Evolutionary conservation across 768 basidiomycete species (phyloP).

Genomic region (Multifurca ochricompacta): DNA sequence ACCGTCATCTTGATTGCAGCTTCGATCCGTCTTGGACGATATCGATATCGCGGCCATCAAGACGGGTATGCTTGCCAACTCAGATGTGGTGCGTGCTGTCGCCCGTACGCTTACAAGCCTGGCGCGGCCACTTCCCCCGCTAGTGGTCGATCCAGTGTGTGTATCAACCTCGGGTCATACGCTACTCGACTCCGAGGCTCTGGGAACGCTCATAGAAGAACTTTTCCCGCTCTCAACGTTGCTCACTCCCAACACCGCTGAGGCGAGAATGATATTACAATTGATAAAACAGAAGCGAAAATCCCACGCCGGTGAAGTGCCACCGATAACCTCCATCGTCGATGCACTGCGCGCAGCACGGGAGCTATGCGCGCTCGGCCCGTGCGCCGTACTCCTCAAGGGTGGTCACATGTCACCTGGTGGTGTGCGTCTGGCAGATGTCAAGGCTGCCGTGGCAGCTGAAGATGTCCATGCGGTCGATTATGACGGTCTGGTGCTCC

Average conservation of each 20-base stretch:
- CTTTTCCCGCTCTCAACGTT: constrained; percentile 64
- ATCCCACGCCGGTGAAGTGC: too few species aligned
- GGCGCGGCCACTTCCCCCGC: constrained; percentile 28
- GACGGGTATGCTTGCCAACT: constrained; percentile 81
- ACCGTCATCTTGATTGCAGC: constrained; percentile 33
- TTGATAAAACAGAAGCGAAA: constrained; percentile 7
- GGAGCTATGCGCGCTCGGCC: constrained; percentile 40
- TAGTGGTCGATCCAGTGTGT: constrained; percentile 86
- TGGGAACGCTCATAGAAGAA: constrained; percentile 48
- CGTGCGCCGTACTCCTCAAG: constrained; percentile 65
- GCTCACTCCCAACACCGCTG: constrained; percentile 80
- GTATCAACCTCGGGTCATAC: constrained; percentile 86
- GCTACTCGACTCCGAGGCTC: constrained; percentile 59
- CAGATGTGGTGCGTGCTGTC: constrained; percentile 44
- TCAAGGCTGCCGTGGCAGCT: constrained; percentile 25
- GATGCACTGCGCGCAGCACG: constrained; percentile 56
- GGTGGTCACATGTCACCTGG: constrained; percentile 63
- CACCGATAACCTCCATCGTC: constrained; percentile 37
- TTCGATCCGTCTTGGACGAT: constrained; percentile 64
- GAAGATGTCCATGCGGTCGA: background rate
- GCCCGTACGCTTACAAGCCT: constrained; percentile 40
- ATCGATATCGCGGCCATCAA: constrained; percentile 69
- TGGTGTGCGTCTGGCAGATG: constrained; percentile 35
- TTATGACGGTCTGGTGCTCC: constrained; percentile 23
- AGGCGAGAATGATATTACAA: constrained; percentile 64